Evolutionary conservation across 495 filamentous ascomycete genomes (phyloP).

Genomic region (Platismatia glauca): DNA sequence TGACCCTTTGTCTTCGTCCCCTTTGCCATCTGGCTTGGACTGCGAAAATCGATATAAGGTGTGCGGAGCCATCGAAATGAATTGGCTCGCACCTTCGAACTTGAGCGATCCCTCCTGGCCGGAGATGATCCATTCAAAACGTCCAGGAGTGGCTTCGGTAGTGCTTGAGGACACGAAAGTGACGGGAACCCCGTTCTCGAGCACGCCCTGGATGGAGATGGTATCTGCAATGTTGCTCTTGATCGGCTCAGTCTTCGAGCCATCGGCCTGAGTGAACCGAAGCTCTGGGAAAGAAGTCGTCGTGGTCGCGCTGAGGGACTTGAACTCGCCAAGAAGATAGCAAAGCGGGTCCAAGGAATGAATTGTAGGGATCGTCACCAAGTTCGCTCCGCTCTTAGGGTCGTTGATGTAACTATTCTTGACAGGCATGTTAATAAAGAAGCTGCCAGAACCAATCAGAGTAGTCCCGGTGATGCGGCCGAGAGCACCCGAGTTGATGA

Average conservation of each 20-base stretch:
- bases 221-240: constrained; percentile 2
- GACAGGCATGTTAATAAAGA: neutral
- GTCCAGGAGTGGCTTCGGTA: constrained; percentile 7
- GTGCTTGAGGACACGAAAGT: constrained; percentile 3
- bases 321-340: constrained; percentile 18
- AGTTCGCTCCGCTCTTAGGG: constrained; percentile 5
- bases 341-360: constrained; percentile 15
- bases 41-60: constrained; percentile 3
- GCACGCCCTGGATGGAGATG: constrained; percentile 11
- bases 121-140: constrained; percentile 46
- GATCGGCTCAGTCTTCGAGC: constrained; percentile 5
- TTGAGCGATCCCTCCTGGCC: constrained; percentile 49
- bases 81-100: constrained; percentile 27
- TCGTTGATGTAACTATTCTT: constrained; percentile 14
- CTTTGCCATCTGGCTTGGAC: neutral
- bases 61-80: constrained; percentile 3
- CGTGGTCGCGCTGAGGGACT: constrained; percentile 1
- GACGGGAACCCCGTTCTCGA: constrained; percentile 6
- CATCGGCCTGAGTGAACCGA: constrained; percentile 8
- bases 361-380: constrained; percentile 12
- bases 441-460: neutral
- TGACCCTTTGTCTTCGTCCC: neutral
- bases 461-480: constrained; percentile 14
- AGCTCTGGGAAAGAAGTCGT: constrained; percentile 11
- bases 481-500: constrained; percentile 18